Evolutionary conservation across 352 stramenopile species (phyloP).

Genomic region (Phytophthora cactorum): DNA sequence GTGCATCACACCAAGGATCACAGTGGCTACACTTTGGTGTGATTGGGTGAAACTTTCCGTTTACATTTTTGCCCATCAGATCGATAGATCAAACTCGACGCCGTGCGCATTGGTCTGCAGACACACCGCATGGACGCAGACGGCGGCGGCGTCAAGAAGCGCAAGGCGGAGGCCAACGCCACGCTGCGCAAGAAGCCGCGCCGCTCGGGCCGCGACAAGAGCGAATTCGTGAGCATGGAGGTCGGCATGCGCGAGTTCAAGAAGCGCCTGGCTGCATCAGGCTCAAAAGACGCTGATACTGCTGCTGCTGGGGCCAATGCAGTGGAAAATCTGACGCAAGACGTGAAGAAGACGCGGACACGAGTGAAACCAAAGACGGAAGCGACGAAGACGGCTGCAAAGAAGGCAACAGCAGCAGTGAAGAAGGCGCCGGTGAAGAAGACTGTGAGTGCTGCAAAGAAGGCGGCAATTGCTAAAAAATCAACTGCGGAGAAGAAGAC

Average conservation of each 20-base stretch:
- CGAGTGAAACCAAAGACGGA: constrained; percentile 11
- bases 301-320: neutral
- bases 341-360: constrained; percentile 15
- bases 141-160: constrained; percentile 32
- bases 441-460: neutral
- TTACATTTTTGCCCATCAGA: constrained; percentile 9
- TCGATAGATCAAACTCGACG: neutral
- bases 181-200: constrained; percentile 42
- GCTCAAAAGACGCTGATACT: neutral
- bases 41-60: constrained; percentile 10
- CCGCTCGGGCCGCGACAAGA: constrained; percentile 34
- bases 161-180: constrained; percentile 19
- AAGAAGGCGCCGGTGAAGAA: constrained; percentile 1
- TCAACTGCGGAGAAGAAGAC: constrained; percentile 10
- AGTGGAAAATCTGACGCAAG: constrained; percentile 25
- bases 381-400: neutral
- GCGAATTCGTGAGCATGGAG: constrained; percentile 80
- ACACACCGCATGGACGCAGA: constrained; percentile 24
- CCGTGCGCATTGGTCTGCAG: constrained; percentile 7
- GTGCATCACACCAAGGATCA: constrained; percentile 10
- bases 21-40: constrained; percentile 20
- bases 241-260: constrained; percentile 77
- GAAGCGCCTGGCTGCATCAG: constrained; percentile 46
- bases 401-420: constrained; percentile 1
- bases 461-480: constrained; percentile 1